Evolutionary conservation across 176 grass and related monocot genomes (phyloP).

Genomic region (Oryza glumipatula): DNA sequence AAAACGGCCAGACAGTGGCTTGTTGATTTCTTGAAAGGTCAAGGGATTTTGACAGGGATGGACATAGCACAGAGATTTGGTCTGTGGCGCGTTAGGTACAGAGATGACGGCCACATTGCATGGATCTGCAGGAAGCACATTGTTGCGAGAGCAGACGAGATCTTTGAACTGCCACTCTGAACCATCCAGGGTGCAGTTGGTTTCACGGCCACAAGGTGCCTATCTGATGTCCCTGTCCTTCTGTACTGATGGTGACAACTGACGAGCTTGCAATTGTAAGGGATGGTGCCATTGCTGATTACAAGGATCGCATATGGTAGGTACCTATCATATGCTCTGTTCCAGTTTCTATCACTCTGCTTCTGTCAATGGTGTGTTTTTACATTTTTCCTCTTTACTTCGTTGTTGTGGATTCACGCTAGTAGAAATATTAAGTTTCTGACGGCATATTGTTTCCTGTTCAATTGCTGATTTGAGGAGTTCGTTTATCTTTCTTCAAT

Average conservation of each 20-base stretch:
- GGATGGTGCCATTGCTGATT: constrained; percentile 6
- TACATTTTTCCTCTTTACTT: neutral
- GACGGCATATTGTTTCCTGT: neutral
- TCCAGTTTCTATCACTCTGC: constrained; percentile 6
- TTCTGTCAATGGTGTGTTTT: neutral
- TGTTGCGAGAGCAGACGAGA: constrained; percentile 53
- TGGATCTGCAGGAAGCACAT: constrained; percentile 91
- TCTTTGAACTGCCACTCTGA: constrained; percentile 77
- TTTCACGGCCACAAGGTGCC: constrained; percentile 4
- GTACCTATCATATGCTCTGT: neutral
- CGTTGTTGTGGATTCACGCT: neutral
- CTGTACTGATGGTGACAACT: constrained; percentile 4
- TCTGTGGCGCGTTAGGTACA: constrained; percentile 81
- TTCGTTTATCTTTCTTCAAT: neutral
- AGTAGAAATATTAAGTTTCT: neutral
- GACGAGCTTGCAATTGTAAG: constrained; percentile 4
- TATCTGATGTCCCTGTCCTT: neutral
- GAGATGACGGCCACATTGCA: constrained; percentile 66
- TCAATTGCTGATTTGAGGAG: neutral
- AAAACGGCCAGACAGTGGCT: constrained; percentile 78
- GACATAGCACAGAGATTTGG: constrained; percentile 82
- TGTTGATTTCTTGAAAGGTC: constrained; percentile 81
- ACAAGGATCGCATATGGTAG: neutral
- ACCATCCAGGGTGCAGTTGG: constrained; percentile 26
- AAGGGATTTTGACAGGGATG: constrained; percentile 67